phyloP scores from a whole-genome alignment of 495 filamentous ascomycete genomes.

The Coniosporium apollinis region DNA sequence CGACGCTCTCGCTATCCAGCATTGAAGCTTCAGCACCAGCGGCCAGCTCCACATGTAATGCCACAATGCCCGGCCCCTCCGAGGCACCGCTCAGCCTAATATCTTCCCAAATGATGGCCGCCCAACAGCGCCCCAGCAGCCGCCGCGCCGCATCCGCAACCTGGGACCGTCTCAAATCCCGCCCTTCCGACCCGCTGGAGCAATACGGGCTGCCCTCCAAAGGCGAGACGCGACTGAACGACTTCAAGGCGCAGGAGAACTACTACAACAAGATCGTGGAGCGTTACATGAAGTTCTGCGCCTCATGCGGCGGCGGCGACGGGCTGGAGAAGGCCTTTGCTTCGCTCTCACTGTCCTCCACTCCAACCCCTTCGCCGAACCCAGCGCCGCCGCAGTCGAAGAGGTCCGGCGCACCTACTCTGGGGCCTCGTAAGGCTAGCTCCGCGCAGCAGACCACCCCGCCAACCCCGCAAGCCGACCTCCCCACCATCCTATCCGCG shows the following conservation, averaged over 20 bases:
- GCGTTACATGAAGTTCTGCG: slow-evolving; percentile 78
- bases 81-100: slow-evolving; percentile 3
- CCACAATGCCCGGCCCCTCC: slow-evolving; percentile 1
- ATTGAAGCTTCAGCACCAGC: no score
- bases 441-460: no score
- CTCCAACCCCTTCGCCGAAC: slow-evolving; percentile 21
- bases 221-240: slow-evolving; percentile 62
- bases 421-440: no score
- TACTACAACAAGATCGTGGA: slow-evolving; percentile 78
- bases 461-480: slow-evolving; percentile 21
- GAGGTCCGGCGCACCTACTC: no score
- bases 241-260: slow-evolving; percentile 54
- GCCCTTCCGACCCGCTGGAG: slow-evolving; percentile 54
- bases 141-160: slow-evolving; percentile 34
- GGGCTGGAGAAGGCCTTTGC: slow-evolving; percentile 59
- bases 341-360: slow-evolving; percentile 41
- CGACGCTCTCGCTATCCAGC: no score
- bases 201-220: slow-evolving; percentile 72
- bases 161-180: slow-evolving; percentile 57
- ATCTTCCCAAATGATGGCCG: slow-evolving; percentile 11
- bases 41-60: background rate
- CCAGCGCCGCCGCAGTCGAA: no score
- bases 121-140: slow-evolving; percentile 15
- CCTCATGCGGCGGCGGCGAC: slow-evolving; percentile 42
- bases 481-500: slow-evolving; percentile 46